Evolutionary conservation across 78 protist species (phyloP).

Genomic region (slime mould (Dictyostelium discoideum)): dicty_2.7 NC_007090.3:4151501-4152000

Average conservation of each 20-base stretch:
- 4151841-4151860: neutral
- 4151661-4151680: constrained; percentile 32
- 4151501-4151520: no score
- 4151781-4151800: constrained; percentile 22
- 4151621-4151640: constrained; percentile 16
- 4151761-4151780: constrained; percentile 13
- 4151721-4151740: neutral
- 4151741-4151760: constrained; percentile 28
- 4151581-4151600: no score
- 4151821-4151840: constrained; percentile 21
- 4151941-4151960: neutral
- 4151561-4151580: neutral
- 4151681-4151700: constrained; percentile 43
- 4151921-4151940: neutral
- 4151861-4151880: neutral
- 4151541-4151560: neutral
- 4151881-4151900: neutral
- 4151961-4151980: neutral
- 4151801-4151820: constrained; percentile 57
- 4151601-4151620: neutral
- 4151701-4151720: constrained; percentile 9
- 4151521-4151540: no score
- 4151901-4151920: neutral
- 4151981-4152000: no score
- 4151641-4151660: constrained; percentile 46